Conservation (phyloP, 1,284 basidiomycete species). For the Earliella scabrosa region DNA sequence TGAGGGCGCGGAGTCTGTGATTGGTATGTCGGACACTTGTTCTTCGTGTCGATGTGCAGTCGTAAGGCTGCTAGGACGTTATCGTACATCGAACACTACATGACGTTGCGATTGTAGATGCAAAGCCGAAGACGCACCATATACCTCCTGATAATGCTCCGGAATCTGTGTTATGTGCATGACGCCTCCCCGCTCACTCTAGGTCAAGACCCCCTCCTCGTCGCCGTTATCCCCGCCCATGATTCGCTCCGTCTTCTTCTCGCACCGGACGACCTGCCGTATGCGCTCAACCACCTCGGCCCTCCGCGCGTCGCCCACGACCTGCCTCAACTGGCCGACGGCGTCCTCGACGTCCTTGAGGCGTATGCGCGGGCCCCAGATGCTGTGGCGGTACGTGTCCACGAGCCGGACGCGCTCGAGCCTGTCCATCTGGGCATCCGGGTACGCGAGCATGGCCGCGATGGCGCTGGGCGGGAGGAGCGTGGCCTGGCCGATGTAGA, state of each 20-base stretch:
- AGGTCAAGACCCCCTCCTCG: conserved; percentile 32
- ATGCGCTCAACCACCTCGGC: conserved; percentile 38
- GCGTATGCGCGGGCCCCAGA: conserved; percentile 55
- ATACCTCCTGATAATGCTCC: no score
- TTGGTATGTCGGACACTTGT: neutral
- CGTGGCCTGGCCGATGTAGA: conserved; percentile 54
- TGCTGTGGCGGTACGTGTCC: conserved; percentile 57
- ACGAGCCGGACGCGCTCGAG: conserved; percentile 48
- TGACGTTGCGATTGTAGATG: neutral
- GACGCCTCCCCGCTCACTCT: no score
- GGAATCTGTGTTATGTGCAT: no score
- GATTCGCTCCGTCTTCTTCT: conserved; percentile 55
- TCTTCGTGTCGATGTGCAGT: neutral
- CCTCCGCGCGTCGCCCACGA: conserved; percentile 9
- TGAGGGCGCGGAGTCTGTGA: neutral
- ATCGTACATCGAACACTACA: neutral
- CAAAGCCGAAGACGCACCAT: no score
- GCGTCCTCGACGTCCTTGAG: conserved; percentile 45
- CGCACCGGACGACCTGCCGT: conserved; percentile 47
- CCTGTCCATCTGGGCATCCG: conserved; percentile 25
- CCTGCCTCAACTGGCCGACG: conserved; percentile 19
- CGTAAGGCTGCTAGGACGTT: neutral
- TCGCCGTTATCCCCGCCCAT: conserved; percentile 59
- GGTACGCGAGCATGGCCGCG: conserved; percentile 41
- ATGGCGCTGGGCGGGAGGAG: conserved; percentile 46